A percentile compares a stretch with the other conserved stretches of the same genome.
Evolutionary conservation across 2,329 filamentous ascomycete genomes (phyloP).

Genomic region (Aspergillus oerlinghausenensis): DNA sequence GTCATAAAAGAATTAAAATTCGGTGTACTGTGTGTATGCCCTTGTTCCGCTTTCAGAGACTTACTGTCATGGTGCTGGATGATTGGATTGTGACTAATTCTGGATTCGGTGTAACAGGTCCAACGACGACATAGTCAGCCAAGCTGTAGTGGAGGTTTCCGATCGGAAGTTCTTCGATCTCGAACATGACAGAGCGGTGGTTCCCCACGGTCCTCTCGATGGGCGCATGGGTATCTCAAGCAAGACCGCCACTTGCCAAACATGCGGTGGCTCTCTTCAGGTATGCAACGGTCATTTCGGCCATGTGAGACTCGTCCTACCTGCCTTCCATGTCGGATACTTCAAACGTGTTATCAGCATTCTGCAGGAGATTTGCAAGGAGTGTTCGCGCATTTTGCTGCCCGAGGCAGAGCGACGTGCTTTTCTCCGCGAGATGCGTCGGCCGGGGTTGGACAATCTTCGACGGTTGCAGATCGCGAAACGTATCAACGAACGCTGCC

Average conservation of each 20-base stretch:
- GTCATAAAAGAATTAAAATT: conserved; percentile 92
- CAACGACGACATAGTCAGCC: conserved; percentile 89
- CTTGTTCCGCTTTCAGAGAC: conserved; percentile 15
- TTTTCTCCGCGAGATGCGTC: conserved; percentile 75
- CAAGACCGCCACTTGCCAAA: conserved; percentile 73
- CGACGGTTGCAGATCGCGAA: conserved; percentile 79
- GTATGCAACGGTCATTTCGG: conserved; percentile 95
- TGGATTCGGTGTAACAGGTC: conserved; percentile 51
- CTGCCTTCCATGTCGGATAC: conserved; percentile 94
- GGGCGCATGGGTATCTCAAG: conserved; percentile 81
- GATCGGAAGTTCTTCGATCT: conserved; percentile 91
- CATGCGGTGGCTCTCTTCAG: conserved; percentile 75
- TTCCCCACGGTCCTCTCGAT: conserved; percentile 81
- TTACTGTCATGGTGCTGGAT: neutral
- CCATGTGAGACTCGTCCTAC: conserved; percentile 82
- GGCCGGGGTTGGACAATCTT: conserved; percentile 80
- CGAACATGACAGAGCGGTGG: conserved; percentile 69
- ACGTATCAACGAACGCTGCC: conserved; percentile 81
- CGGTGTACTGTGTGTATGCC: conserved; percentile 67
- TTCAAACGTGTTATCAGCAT: conserved; percentile 89
- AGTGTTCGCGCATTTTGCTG: conserved; percentile 79
- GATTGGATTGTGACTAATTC: neutral
- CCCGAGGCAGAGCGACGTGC: conserved; percentile 71
- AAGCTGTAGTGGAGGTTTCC: conserved; percentile 91
- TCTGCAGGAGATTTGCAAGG: conserved; percentile 93